phyloP scores from a whole-genome alignment of 306 rosid genomes.

The Cicer yamashitae region DNA sequence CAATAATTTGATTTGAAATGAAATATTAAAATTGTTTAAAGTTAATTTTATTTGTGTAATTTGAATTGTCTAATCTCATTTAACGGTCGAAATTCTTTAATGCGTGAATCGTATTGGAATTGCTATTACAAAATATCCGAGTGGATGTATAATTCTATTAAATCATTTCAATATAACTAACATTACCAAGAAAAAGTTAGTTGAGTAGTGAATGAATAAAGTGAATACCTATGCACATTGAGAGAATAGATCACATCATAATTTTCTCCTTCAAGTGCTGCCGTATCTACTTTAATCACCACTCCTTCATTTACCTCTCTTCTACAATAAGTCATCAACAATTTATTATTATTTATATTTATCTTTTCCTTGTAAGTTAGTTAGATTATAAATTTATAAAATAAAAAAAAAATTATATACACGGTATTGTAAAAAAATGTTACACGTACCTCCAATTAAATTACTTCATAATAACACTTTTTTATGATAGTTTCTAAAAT shows the following conservation, averaged over 20 bases:
- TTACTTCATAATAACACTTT: no score
- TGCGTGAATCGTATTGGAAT: no score
- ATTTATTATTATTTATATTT: neutral
- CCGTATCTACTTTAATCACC: slow-evolving; percentile 31
- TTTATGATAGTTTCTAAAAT: no score
- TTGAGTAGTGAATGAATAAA: slow-evolving; percentile 54
- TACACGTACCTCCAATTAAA: no score
- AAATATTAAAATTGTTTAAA: no score
- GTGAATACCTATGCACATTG: slow-evolving; percentile 30
- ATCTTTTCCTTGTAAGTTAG: neutral
- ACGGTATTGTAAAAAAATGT: no score
- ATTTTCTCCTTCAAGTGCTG: slow-evolving; percentile 44
- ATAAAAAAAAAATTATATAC: no score
- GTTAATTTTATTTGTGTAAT: no score
- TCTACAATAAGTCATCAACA: slow-evolving; percentile 57
- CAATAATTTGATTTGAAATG: no score
- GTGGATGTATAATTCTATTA: slow-evolving; percentile 27
- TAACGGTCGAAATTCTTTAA: no score
- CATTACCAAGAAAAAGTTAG: slow-evolving; percentile 49
- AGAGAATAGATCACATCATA: slow-evolving; percentile 39
- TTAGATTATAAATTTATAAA: neutral
- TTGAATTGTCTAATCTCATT: no score
- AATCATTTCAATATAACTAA: slow-evolving; percentile 49
- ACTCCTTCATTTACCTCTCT: slow-evolving; percentile 70
- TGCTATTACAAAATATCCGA: neutral